phyloP scores from a whole-genome alignment of 257 asterid species.

The Solanum pinnatisectum region DNA sequence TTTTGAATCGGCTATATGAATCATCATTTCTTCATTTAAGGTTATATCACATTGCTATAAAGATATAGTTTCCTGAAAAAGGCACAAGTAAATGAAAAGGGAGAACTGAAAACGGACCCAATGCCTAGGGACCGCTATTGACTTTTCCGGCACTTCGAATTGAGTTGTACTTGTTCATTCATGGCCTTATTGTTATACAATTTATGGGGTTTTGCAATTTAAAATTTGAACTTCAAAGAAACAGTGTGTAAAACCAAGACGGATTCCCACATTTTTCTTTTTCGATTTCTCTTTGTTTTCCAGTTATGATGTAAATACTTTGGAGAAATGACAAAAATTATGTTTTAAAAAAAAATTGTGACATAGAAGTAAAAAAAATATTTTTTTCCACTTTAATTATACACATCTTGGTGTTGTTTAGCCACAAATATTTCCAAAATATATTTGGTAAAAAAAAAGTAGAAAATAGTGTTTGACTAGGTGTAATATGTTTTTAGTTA shows the following conservation, averaged over 20 bases:
- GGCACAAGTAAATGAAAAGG: neutral
- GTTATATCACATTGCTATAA: neutral
- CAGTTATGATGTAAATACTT: neutral
- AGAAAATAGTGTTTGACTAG: too few species aligned
- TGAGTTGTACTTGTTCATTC: neutral
- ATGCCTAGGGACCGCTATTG: conserved; percentile 51
- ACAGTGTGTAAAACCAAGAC: neutral
- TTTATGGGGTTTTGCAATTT: neutral
- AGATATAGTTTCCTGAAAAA: too few species aligned
- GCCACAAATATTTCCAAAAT: too few species aligned
- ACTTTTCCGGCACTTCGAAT: neutral
- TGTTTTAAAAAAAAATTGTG: too few species aligned
- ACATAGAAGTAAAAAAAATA: too few species aligned
- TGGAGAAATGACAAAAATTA: too few species aligned
- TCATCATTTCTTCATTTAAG: neutral
- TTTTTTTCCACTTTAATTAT: too few species aligned
- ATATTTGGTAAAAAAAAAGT: too few species aligned
- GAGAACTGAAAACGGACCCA: conserved; percentile 17
- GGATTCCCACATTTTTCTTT: neutral
- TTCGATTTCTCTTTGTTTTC: neutral
- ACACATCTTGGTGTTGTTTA: too few species aligned
- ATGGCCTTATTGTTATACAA: neutral
- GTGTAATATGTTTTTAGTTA: too few species aligned
- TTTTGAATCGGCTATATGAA: too few species aligned
- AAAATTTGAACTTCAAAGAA: neutral